Evolutionary conservation across 1,139 yeast genomes (phyloP), one percentile per base, ranked within the genome.

Genomic region (Nakaseomyces bracarensis): DNA sequence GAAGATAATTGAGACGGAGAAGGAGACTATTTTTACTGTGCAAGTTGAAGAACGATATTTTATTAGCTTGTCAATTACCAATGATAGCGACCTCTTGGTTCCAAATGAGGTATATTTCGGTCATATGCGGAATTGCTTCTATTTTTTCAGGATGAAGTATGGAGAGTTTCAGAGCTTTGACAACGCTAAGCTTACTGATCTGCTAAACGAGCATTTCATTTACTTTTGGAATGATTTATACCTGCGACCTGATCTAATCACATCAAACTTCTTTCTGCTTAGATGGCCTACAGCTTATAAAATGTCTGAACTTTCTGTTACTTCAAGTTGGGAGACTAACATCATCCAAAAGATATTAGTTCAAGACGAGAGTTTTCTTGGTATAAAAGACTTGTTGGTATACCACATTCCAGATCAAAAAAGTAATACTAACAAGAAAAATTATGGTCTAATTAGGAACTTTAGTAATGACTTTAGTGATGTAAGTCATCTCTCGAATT

Each of bases 171-270:
- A 28, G 3, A 10, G 30, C n/a, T 46, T 49, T 22, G 16, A 19
- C n/a, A 39, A 42, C 15, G 50, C 39, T 5, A 33, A 46, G 33
- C 45, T 59, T 15, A 57, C 61, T 13, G 50, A 51, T 40, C 27
- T 43, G 20, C 43, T 60, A 14, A 60, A 60, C 44, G 64, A 59
- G 41, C 53, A 54, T 30, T 40, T 59, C 26, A 48, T 59, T 6
- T 45, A 50, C 13, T 60, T 54, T 44, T 60, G 64, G 64, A 46
- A 50, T 13, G 57, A 58, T 40, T 45, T 60, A 10, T 44, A 45
- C 20, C 42, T 55, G 35, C 52, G 54, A 33, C 57, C 60, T 3
- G 53, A 50, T 20, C 42, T 49, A 1, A 36, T 55, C 9, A 41
- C 46, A 36, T 49, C 51, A 33, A 49, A 51, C 34, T 58, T 57